Evolutionary conservation across 2,329 filamentous ascomycete species (phyloP).

Genomic region (Botrytis aclada): DNA sequence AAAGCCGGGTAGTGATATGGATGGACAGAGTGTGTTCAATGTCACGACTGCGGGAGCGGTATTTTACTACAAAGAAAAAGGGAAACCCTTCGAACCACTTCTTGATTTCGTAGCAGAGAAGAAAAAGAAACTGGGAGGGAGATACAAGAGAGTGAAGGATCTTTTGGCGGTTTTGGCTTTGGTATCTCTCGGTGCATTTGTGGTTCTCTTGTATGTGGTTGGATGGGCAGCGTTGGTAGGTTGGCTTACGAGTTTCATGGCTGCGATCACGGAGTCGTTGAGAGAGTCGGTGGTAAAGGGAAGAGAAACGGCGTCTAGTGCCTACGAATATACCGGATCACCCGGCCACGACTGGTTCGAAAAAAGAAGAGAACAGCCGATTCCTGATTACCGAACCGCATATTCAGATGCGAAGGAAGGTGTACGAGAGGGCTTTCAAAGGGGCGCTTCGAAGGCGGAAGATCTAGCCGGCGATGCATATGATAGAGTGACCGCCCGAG

Average conservation of each 20-base stretch:
- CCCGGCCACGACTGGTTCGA: not conserved
- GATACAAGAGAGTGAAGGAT: not conserved
- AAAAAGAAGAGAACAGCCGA: not conserved
- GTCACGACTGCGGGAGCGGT: slow-evolving; percentile 24
- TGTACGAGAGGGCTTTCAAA: not conserved
- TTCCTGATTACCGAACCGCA: not conserved
- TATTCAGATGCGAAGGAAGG: not conserved
- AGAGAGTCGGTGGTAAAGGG: not conserved
- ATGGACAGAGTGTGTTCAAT: slow-evolving; percentile 22
- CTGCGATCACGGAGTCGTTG: not conserved
- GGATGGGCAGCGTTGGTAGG: not conserved
- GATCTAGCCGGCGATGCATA: not conserved
- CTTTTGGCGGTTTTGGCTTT: not conserved
- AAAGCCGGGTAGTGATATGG: slow-evolving; percentile 20
- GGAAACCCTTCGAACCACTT: not conserved
- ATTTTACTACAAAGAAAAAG: slow-evolving; percentile 25
- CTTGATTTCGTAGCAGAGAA: not conserved
- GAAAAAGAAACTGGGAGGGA: slow-evolving; percentile 5
- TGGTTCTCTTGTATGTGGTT: not conserved
- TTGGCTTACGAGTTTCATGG: not conserved
- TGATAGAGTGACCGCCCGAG: not conserved
- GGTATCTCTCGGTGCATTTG: not conserved
- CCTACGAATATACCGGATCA: not conserved
- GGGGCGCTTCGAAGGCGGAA: not conserved
- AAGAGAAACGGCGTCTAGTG: not conserved